Evolutionary conservation across 768 basidiomycete genomes (phyloP).

Genomic region (Candolleomyces efflorescens): DNA sequence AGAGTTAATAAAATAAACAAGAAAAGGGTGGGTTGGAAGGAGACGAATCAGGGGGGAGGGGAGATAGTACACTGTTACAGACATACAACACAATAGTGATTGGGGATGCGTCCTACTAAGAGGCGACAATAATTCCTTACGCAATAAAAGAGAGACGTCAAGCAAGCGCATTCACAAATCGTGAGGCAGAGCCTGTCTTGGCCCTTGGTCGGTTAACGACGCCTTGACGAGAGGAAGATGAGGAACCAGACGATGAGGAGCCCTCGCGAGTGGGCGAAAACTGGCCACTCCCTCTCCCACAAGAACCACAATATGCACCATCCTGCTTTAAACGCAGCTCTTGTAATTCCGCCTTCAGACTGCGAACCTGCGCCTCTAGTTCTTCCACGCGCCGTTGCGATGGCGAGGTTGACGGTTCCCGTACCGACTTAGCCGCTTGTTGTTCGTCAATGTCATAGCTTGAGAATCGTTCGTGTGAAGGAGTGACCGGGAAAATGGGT

Average conservation of each 20-base stretch:
- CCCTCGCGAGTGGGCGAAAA: not conserved
- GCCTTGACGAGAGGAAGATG: conserved; percentile 19
- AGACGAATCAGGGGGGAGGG: not conserved
- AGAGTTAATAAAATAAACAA: conserved; percentile 9
- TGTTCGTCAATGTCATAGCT: not conserved
- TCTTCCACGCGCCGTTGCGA: conserved; percentile 78
- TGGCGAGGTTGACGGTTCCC: conserved; percentile 55
- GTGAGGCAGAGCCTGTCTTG: conserved; percentile 59
- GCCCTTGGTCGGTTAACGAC: conserved; percentile 63
- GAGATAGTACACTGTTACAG: conserved; percentile 7
- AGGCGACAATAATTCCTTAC: not conserved
- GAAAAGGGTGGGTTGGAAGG: conserved; percentile 3
- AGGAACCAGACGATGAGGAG: not conserved
- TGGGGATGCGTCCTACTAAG: not conserved
- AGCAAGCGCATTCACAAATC: conserved; percentile 55
- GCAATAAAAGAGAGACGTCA: conserved; percentile 9
- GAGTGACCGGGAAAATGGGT: conserved; percentile 18
- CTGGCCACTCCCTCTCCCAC: conserved; percentile 47
- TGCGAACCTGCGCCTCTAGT: conserved; percentile 67
- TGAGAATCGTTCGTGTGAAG: conserved; percentile 13
- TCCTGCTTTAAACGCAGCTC: conserved; percentile 34
- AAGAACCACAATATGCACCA: conserved; percentile 49
- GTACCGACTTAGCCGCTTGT: conserved; percentile 40
- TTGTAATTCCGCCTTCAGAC: conserved; percentile 67
- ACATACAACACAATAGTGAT: not conserved